Conservation (phyloP, 148 eudicot genomes). For the Spergularia marina region DNA sequence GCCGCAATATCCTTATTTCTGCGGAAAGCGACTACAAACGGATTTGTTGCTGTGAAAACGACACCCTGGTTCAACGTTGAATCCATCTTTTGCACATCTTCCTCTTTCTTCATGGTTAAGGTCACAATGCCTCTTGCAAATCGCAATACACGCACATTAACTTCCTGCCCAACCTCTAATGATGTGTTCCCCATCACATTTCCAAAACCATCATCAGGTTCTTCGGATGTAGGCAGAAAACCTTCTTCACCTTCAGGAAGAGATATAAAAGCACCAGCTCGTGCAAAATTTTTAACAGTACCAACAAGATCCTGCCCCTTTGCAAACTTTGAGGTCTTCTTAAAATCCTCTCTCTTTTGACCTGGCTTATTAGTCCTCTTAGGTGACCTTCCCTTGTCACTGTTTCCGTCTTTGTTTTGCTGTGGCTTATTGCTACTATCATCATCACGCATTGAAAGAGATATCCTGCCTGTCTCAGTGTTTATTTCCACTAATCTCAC, state of each 20-base stretch:
- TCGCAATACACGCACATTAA: constrained; percentile 73
- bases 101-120: constrained; percentile 78
- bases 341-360: constrained; percentile 43
- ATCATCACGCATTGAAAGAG: constrained; percentile 85
- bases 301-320: constrained; percentile 87
- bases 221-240: constrained; percentile 77
- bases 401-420: constrained; percentile 38
- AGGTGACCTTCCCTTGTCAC: constrained; percentile 48
- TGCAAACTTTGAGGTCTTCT: constrained; percentile 63
- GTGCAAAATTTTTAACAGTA: constrained; percentile 65
- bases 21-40: constrained; percentile 78
- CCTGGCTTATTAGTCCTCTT: constrained; percentile 41
- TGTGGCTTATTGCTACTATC: constrained; percentile 44
- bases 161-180: constrained; percentile 78
- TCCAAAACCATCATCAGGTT: constrained; percentile 62
- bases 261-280: constrained; percentile 80
- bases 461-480: constrained; percentile 66
- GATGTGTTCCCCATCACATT: constrained; percentile 65
- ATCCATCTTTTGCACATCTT: constrained; percentile 46
- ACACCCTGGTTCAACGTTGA: constrained; percentile 43
- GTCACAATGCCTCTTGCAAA: constrained; percentile 65
- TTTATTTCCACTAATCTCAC: constrained; percentile 81
- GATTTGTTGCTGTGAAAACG: constrained; percentile 62
- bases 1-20: constrained; percentile 69
- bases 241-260: constrained; percentile 96